A percentile compares a stretch with the other conserved stretches of the same genome.
These are phyloP conservation scores for Uronychia setigera DNA, from an alignment of 73 alveolate genomes.

Conservation along the genomic window DNA sequence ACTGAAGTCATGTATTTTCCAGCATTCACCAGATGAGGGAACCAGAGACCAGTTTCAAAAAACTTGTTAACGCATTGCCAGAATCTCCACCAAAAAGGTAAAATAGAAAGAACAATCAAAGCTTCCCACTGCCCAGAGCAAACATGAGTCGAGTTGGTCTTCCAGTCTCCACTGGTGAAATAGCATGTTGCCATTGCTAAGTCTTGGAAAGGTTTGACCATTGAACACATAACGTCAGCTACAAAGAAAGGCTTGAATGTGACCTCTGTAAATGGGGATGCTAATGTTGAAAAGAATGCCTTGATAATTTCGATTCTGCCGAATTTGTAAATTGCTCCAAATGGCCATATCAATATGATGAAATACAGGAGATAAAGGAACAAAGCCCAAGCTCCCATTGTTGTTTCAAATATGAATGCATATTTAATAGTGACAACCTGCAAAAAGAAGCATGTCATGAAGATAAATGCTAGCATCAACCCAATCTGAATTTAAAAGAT, in stretches of 20 bases:
- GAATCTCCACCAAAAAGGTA: slow-evolving; percentile 81
- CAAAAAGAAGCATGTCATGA: not conserved
- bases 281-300: slow-evolving; percentile 4
- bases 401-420: not conserved
- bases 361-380: not conserved
- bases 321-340: not conserved
- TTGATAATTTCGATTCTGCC: slow-evolving; percentile 37
- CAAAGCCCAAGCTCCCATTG: not conserved
- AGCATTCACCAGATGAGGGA: slow-evolving; percentile 90
- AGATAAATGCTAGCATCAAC: not conserved
- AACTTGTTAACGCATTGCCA: slow-evolving; percentile 82
- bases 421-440: not conserved
- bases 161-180: slow-evolving; percentile 11
- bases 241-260: slow-evolving; percentile 60
- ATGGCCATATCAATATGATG: slow-evolving; percentile 8
- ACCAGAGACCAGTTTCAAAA: slow-evolving; percentile 70
- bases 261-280: slow-evolving; percentile 59
- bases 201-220: slow-evolving; percentile 59
- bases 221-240: slow-evolving; percentile 65
- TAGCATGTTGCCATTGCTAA: slow-evolving; percentile 36
- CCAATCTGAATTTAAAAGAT: not conserved
- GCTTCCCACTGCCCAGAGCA: not conserved
- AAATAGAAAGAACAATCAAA: slow-evolving; percentile 54
- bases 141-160: not conserved
- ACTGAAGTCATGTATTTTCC: slow-evolving; percentile 73